A percentile compares a stretch with the other conserved stretches of the same genome.
phyloP scores from a whole-genome alignment of 139 green algal genomes.

The Eudorina sp. region DNA sequence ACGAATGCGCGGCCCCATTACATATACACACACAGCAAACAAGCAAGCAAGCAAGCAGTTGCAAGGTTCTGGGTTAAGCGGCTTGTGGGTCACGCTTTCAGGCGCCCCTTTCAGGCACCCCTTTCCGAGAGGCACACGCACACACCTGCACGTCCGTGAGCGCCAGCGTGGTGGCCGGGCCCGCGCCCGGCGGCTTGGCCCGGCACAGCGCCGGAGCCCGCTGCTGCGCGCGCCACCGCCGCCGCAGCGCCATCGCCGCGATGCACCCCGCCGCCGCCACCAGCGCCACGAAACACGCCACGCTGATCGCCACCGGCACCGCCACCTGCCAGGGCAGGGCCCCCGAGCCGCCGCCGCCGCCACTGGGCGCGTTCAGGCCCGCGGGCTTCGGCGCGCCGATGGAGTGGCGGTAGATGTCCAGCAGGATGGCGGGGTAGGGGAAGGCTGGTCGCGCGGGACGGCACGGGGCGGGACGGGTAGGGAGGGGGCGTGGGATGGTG shows the following conservation, averaged over 20 bases:
- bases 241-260: not conserved
- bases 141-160: constrained; percentile 44
- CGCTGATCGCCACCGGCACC: not conserved
- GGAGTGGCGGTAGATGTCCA: constrained; percentile 2
- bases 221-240: not conserved
- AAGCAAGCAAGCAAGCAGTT: too few relatives aligned
- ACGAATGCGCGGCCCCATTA: too few relatives aligned
- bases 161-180: constrained; percentile 39
- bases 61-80: too few relatives aligned
- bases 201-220: too few relatives aligned
- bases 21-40: too few relatives aligned
- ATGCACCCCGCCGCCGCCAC: not conserved
- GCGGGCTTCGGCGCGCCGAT: not conserved
- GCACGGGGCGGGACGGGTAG: not conserved
- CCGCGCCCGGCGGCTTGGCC: not conserved
- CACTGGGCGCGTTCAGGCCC: not conserved
- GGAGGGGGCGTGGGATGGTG: too few relatives aligned
- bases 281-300: not conserved
- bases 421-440: constrained; percentile 11
- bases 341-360: not conserved
- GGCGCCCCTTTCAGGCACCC: not conserved
- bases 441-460: not conserved
- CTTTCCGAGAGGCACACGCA: too few relatives aligned
- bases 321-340: not conserved
- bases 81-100: not conserved